A percentile compares a stretch with the other conserved stretches of the same genome.
Evolutionary conservation across 1,284 basidiomycete genomes (phyloP).

Genomic region (Moesziomyces globuligerus): DNA sequence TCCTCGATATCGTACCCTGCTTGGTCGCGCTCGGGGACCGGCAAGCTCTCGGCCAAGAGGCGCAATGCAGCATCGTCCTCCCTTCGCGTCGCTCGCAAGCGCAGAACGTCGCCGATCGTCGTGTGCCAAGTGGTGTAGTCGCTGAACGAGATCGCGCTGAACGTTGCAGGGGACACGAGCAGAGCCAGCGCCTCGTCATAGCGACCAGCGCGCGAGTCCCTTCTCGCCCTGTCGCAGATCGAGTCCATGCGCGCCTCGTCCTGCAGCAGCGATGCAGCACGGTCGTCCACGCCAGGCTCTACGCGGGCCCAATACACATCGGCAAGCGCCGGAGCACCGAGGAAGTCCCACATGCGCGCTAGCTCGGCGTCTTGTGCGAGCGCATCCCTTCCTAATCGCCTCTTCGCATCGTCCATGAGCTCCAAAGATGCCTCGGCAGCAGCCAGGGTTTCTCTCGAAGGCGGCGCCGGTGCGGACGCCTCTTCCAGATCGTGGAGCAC

Average conservation of each 20-base stretch:
- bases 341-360: slow-evolving; percentile 20
- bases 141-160: slow-evolving; percentile 20
- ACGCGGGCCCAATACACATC: slow-evolving; percentile 25
- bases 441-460: slow-evolving; percentile 16
- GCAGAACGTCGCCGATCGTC: slow-evolving; percentile 26
- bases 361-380: slow-evolving; percentile 10
- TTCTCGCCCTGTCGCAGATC: slow-evolving; percentile 19
- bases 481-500: slow-evolving; percentile 25
- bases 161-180: slow-evolving; percentile 22
- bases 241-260: slow-evolving; percentile 20
- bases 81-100: slow-evolving; percentile 25
- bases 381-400: slow-evolving; percentile 23
- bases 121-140: slow-evolving; percentile 28
- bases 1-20: slow-evolving; percentile 28
- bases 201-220: slow-evolving; percentile 18
- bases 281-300: neutral
- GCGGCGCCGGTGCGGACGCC: slow-evolving; percentile 11
- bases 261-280: slow-evolving; percentile 6
- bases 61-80: slow-evolving; percentile 22
- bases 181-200: slow-evolving; percentile 36
- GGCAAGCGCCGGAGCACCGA: slow-evolving; percentile 23
- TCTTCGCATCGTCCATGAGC: slow-evolving; percentile 39
- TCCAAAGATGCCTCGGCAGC: slow-evolving; percentile 30
- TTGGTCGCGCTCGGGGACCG: neutral
- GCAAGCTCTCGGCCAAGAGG: slow-evolving; percentile 13